A percentile compares a stretch with the other conserved stretches of the same genome.
phyloP scores from a whole-genome alignment of 345 rosid genomes.

The Eucalyptus sp. region DNA sequence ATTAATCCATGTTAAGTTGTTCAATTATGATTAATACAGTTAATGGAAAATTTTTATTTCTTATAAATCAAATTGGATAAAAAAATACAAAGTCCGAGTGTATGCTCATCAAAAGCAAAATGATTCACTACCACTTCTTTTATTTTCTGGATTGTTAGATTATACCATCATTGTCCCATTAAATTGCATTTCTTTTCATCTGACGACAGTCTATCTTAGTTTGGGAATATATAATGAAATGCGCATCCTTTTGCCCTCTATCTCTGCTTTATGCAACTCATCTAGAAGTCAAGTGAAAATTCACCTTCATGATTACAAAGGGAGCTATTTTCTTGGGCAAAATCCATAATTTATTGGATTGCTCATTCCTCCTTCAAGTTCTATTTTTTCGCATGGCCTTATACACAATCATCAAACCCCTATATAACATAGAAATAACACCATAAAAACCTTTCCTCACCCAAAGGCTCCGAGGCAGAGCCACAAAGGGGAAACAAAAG shows the following conservation, averaged over 20 bases:
- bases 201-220: neutral
- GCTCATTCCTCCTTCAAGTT: neutral
- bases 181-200: too few species aligned
- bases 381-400: neutral
- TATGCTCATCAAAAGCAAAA: too few species aligned
- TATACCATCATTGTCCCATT: too few species aligned
- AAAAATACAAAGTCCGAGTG: too few species aligned
- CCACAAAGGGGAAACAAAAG: neutral
- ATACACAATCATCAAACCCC: neutral
- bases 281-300: too few species aligned
- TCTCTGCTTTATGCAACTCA: neutral
- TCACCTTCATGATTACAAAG: neutral
- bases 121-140: too few species aligned
- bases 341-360: neutral
- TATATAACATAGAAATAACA: neutral
- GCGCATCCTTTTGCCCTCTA: neutral
- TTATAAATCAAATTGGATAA: neutral
- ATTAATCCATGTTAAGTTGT: neutral
- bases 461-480: neutral
- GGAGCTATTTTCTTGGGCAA: neutral
- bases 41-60: neutral
- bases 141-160: too few species aligned
- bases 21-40: neutral
- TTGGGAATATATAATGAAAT: neutral
- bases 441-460: neutral